A percentile compares a stretch with the other conserved stretches of the same genome.
Conservation (phyloP, 495 filamentous ascomycete genomes). For the Aspergillus baeticus region DNA sequence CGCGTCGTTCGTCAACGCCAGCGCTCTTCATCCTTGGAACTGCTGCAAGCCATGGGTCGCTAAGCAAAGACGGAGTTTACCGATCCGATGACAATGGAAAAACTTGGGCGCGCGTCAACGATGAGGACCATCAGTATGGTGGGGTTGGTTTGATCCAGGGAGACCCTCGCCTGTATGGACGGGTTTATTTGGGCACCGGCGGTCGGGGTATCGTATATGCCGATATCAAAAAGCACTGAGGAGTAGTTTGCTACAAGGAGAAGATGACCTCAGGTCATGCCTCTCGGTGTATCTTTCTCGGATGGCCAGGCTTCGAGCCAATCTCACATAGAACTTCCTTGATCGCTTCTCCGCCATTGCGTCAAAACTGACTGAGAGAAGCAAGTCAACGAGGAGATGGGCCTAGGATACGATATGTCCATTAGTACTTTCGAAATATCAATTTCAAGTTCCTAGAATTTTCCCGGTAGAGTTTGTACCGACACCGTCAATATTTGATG, state of each 20-base stretch:
- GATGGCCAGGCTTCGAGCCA: no score
- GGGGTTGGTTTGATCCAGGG: constrained; percentile 35
- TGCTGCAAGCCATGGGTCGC: not conserved
- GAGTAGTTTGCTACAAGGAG: not conserved
- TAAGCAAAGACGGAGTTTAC: constrained; percentile 35
- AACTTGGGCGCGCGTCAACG: constrained; percentile 51
- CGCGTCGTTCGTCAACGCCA: constrained; percentile 2
- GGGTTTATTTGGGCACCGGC: constrained; percentile 59
- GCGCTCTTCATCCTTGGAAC: constrained; percentile 10
- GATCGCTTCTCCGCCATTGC: no score
- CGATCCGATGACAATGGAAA: constrained; percentile 47
- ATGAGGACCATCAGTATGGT: constrained; percentile 32
- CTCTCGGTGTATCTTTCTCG: not conserved
- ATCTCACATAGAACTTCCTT: no score
- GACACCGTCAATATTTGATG: not conserved
- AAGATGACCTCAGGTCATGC: no score
- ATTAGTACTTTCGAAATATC: no score
- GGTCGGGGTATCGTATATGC: constrained; percentile 54
- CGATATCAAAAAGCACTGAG: constrained; percentile 5
- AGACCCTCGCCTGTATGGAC: constrained; percentile 47
- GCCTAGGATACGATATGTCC: not conserved
- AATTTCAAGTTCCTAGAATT: not conserved
- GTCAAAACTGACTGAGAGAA: no score
- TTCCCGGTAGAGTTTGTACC: not conserved
- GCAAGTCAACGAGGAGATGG: not conserved